phyloP scores from a whole-genome alignment of 441 rosid genomes.

The Biscutella laevigata region DNA sequence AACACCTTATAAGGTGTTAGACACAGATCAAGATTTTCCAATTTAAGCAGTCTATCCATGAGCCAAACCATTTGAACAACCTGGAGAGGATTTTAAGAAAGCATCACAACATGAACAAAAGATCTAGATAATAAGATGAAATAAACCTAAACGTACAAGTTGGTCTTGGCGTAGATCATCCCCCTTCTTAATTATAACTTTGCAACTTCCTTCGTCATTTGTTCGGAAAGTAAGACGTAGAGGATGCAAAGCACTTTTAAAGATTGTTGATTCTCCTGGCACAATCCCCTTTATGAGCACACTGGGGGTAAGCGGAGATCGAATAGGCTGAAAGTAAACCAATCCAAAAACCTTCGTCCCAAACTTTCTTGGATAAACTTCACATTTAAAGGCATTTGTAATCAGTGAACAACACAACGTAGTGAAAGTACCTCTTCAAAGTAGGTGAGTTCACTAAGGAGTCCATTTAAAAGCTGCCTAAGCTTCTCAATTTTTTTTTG shows the following conservation, averaged over 20 bases:
- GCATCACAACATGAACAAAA: neutral
- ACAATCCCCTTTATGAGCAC: constrained; percentile 81
- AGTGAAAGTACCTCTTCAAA: constrained; percentile 73
- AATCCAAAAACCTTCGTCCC: constrained; percentile 1
- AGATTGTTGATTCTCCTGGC: constrained; percentile 88
- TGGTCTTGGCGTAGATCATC: constrained; percentile 98
- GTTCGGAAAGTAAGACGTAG: constrained; percentile 81
- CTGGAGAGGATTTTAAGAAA: constrained; percentile 24
- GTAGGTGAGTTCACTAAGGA: constrained; percentile 89
- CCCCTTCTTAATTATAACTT: constrained; percentile 91
- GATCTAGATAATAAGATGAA: neutral
- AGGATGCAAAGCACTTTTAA: constrained; percentile 88
- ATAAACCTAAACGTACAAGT: constrained; percentile 44
- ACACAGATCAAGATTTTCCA: constrained; percentile 88
- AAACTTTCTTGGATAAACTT: neutral
- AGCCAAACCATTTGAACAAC: constrained; percentile 99
- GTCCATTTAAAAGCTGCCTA: constrained; percentile 89
- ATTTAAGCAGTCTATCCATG: constrained; percentile 93
- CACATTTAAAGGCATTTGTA: constrained; percentile 14
- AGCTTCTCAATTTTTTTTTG: constrained; percentile 97
- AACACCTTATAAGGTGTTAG: constrained; percentile 90
- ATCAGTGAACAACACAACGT: constrained; percentile 11
- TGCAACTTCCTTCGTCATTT: constrained; percentile 68
- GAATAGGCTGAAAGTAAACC: constrained; percentile 60
- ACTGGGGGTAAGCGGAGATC: constrained; percentile 78